Evolutionary conservation across 352 stramenopile genomes (phyloP), one percentile per base, ranked within the genome.

Genomic region (Pythium biforme): DNA sequence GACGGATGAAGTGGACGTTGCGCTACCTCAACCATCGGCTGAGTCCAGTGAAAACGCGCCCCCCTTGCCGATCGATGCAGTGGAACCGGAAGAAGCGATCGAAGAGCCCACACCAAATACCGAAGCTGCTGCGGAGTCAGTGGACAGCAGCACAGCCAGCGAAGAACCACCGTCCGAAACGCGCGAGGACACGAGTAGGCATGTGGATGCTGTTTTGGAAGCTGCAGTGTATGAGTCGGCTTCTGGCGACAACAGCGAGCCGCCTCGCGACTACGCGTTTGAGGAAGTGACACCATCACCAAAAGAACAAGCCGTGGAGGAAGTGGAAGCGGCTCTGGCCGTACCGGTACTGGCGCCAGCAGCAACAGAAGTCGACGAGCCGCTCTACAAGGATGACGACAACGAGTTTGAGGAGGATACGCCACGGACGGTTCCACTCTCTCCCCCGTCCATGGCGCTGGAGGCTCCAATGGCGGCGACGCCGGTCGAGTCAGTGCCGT

Each of bases 361-460:
- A 52, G 19, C 8, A 17, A n/a, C 33, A 11, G 52, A 45, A 23
- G 57, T 48, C 3, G 57, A 65, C 37, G 63, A 70, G 39, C n/a
- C 41, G 1, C 26, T 41, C 26, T 46, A 67, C 26, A 62, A 67
- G 27, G 52, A 61, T 20, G 43, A 70, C 11, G 58, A 67, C 19
- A 59, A 59, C 26, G 50, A 66, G n/a, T 58, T 62, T 23, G 62
- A 59, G 2, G 54, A 68, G 2, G 60, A 62, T 11, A 3, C 20
- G 15, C 20, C 46, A 6, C 25, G n/a, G 19, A 2, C 22, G 33
- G 33, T 15, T 8, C 31, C 34, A 10, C 4, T 45, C 4, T 25
- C 10, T 37, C 14, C 34, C 1, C 8, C 22, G 47, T 3, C 25
- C 26, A 12, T 26, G 12, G 3, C 14, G 3, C 11, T 14, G n/a